Conservation (phyloP, 306 rosid species). For the Trifolium dubium region DNA sequence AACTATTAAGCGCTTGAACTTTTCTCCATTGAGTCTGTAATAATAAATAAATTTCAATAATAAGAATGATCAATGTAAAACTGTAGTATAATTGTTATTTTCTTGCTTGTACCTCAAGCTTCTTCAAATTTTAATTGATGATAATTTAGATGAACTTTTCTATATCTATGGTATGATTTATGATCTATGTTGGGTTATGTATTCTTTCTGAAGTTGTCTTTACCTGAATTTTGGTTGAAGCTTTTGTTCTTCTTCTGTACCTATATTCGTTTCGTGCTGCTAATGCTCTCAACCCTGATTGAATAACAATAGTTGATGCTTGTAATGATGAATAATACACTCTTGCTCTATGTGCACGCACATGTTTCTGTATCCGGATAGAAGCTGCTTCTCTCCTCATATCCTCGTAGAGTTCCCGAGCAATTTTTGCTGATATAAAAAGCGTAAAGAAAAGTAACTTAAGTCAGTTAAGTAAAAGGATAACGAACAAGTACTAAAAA, state of each 20-base stretch:
- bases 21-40: slow-evolving; percentile 84
- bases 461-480: slow-evolving; percentile 24
- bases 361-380: slow-evolving; percentile 74
- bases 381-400: slow-evolving; percentile 87
- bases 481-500: neutral
- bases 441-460: slow-evolving; percentile 13
- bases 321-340: slow-evolving; percentile 58
- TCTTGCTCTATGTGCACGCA: slow-evolving; percentile 61
- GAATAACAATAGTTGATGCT: slow-evolving; percentile 68
- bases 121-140: slow-evolving; percentile 2
- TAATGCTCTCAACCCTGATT: slow-evolving; percentile 81
- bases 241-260: slow-evolving; percentile 74
- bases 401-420: slow-evolving; percentile 61
- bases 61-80: slow-evolving; percentile 14
- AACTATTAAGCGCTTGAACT: slow-evolving; percentile 58
- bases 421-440: slow-evolving; percentile 65
- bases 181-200: slow-evolving; percentile 35
- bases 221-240: slow-evolving; percentile 77
- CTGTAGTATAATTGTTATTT: neutral
- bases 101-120: slow-evolving; percentile 19
- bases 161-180: slow-evolving; percentile 8
- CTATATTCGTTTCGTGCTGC: slow-evolving; percentile 75
- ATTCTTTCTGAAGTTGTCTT: slow-evolving; percentile 30
- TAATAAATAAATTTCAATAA: slow-evolving; percentile 27
- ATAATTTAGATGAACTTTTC: slow-evolving; percentile 22